phyloP scores from a whole-genome alignment of 2,329 filamentous ascomycete species.

The Hypomyces perniciosus region DNA sequence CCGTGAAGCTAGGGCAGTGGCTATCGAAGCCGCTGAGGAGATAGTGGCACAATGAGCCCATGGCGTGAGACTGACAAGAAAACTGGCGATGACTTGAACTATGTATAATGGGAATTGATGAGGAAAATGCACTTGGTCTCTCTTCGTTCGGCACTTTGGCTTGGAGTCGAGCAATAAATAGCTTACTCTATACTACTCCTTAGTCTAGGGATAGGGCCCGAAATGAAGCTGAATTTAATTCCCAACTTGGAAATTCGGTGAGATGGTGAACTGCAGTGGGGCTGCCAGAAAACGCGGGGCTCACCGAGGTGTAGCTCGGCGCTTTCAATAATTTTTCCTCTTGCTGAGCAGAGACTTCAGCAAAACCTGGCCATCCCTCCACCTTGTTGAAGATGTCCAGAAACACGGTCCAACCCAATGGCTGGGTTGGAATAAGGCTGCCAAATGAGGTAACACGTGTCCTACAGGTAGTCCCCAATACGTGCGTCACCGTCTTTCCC shows the following conservation, averaged over 20 bases:
- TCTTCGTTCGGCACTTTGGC: no score
- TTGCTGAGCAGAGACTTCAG: background rate
- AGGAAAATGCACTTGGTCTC: no score
- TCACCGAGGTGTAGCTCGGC: slow-evolving; percentile 23
- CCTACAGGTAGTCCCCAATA: slow-evolving; percentile 54
- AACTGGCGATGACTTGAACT: no score
- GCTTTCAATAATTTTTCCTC: slow-evolving; percentile 13
- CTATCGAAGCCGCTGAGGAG: background rate
- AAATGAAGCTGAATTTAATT: background rate
- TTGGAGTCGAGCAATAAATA: background rate
- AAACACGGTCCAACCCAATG: slow-evolving; percentile 43
- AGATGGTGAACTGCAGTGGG: slow-evolving; percentile 4
- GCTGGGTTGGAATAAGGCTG: slow-evolving; percentile 55
- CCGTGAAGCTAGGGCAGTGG: background rate
- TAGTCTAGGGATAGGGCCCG: no score
- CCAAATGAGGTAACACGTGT: slow-evolving; percentile 53
- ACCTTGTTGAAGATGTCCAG: slow-evolving; percentile 23
- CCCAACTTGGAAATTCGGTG: slow-evolving; percentile 7
- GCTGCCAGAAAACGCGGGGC: slow-evolving; percentile 21
- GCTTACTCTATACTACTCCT: no score
- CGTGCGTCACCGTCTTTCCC: slow-evolving; percentile 35
- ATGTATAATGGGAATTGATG: no score
- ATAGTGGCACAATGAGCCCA: background rate
- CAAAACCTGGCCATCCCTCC: background rate
- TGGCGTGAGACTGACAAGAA: background rate